Percentiles rank a stretch among this genome's conserved stretches.
phyloP scores from a whole-genome alignment of 2,329 filamentous ascomycete genomes.

The Curvularia verruculosa region DNA sequence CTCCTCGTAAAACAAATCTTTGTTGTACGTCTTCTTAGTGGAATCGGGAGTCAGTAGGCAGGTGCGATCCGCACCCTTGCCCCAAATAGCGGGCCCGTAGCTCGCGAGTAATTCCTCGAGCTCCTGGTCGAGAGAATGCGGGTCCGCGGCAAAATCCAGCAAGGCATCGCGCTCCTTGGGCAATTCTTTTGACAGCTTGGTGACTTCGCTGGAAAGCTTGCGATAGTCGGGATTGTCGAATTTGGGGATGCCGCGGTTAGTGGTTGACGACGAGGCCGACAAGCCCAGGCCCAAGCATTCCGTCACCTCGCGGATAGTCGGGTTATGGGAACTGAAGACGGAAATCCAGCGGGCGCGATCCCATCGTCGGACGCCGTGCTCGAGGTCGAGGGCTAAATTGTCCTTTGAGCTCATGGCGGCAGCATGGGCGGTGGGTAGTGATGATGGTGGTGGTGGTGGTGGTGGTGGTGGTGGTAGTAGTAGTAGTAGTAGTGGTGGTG shows the following conservation, averaged over 20 bases:
- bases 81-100: conserved; percentile 46
- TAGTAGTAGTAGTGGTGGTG: conserved; percentile 5
- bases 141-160: conserved; percentile 47
- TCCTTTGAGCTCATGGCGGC: conserved; percentile 43
- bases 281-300: conserved; percentile 46
- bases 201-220: conserved; percentile 46
- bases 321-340: conserved; percentile 47
- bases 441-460: conserved; percentile 11
- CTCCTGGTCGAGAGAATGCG: conserved; percentile 38
- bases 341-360: conserved; percentile 45
- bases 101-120: conserved; percentile 42
- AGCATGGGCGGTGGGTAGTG: conserved; percentile 18
- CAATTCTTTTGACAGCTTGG: conserved; percentile 45
- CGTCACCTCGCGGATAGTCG: conserved; percentile 48
- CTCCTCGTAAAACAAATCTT: conserved; percentile 42
- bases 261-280: conserved; percentile 44
- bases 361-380: conserved; percentile 43
- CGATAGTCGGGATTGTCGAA: conserved; percentile 48
- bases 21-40: conserved; percentile 45
- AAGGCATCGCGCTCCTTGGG: conserved; percentile 47
- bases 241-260: conserved; percentile 48
- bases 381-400: conserved; percentile 38
- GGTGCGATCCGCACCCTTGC: conserved; percentile 41
- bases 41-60: conserved; percentile 42
- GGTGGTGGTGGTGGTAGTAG: not conserved